phyloP scores from a whole-genome alignment of 805 yeast species.

The Candida alai region DNA sequence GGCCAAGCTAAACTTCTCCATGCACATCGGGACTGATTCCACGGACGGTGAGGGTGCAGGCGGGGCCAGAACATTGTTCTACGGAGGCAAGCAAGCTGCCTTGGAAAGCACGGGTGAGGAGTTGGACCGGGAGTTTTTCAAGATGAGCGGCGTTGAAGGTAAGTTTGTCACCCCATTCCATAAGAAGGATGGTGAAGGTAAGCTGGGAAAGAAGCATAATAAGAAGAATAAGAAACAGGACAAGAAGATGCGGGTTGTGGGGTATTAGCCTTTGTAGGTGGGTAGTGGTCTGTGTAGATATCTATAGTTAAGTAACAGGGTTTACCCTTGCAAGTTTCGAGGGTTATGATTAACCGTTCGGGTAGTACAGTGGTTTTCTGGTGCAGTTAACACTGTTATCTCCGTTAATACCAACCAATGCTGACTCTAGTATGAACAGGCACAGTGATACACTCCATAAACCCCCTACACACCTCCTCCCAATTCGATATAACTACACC shows the following conservation, averaged over 20 bases:
- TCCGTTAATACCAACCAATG: too few species aligned
- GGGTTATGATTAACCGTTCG: too few species aligned
- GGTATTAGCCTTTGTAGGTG: conserved; percentile 17
- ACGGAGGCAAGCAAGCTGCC: conserved; percentile 83
- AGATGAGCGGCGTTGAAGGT: conserved; percentile 61
- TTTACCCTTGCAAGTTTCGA: too few species aligned
- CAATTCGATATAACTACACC: too few species aligned
- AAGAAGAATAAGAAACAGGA: conserved; percentile 73
- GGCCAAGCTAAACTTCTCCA: conserved; percentile 70
- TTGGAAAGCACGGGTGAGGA: conserved; percentile 75
- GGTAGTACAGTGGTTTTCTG: too few species aligned
- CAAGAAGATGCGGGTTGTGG: conserved; percentile 38
- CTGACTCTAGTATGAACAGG: too few species aligned
- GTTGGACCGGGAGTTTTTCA: conserved; percentile 82
- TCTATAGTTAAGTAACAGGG: too few species aligned
- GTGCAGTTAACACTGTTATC: too few species aligned
- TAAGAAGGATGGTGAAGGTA: conserved; percentile 27
- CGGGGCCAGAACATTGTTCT: conserved; percentile 49
- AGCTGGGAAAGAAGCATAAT: conserved; percentile 53
- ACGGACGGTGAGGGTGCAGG: conserved; percentile 17
- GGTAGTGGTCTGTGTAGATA: too few species aligned
- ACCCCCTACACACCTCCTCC: too few species aligned
- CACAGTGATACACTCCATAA: too few species aligned
- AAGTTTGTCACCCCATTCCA: conserved; percentile 73
- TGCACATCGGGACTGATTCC: conserved; percentile 50